Evolutionary conservation across 179 eudicot genomes (phyloP), one percentile per base, ranked within the genome.

Genomic region (Pouteria campechiana): DNA sequence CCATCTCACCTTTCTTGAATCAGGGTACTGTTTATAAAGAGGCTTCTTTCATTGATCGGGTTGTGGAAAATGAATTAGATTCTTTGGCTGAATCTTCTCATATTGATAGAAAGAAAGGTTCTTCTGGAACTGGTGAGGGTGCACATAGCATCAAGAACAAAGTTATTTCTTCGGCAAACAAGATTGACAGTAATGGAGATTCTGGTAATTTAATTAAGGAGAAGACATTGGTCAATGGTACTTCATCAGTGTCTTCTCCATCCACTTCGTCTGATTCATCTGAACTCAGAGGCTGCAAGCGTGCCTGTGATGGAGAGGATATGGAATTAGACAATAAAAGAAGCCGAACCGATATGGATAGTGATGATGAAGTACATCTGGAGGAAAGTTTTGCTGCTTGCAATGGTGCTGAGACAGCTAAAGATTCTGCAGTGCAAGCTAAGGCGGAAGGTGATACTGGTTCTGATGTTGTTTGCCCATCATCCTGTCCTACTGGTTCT

Each of bases 251-350:
- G 46, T 25, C 40, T 46, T 57, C 58, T 44, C 55, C 46, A 20
- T 45, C 52, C 32, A 27, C 46, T 33, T 42, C 48, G 39, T 46
- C 46, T 21, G 58, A 60, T 33, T 43, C 55, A 32, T 28, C 37
- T 41, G 72, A 63, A 44, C 35, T 69, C 35, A 56, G 69, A 53
- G 90, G 73, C 43, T 62, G 61, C 35, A 76, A 76, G 53, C 73
- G 67, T 49, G 35, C 42, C 14, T 68, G 54, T 39, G 72, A 60
- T 44, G 47, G 17, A 56, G 72, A 58, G 30, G 77, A 68, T 25
- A 41, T 48, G 31, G 67, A 48, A 11, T 32, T n/a, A 51, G 72
- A 48, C 48, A 61, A 53, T 58, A 80, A 71, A 57, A 78, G 71
- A 48, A 34, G 29, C 32, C 61, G 63, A 41, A 60, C 51, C 27